Evolutionary conservation across 2,329 filamentous ascomycete genomes (phyloP).

Genomic region (Elsinoe perseae): DNA sequence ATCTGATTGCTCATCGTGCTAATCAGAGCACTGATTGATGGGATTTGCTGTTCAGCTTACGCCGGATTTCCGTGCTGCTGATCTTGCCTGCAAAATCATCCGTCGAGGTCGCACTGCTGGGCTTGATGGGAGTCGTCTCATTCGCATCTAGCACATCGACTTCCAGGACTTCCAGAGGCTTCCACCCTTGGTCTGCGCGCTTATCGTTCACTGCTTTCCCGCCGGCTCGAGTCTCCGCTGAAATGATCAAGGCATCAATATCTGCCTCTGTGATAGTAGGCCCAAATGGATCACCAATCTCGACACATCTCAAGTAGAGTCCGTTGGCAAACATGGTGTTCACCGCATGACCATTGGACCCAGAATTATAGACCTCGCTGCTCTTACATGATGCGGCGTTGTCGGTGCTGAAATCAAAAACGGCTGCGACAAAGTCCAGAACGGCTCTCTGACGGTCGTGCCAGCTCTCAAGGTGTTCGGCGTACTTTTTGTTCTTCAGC

Average conservation of each 20-base stretch:
- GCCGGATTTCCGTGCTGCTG: slow-evolving; percentile 74
- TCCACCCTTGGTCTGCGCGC: slow-evolving; percentile 68
- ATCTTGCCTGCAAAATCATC: slow-evolving; percentile 74
- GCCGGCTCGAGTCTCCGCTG: slow-evolving; percentile 76
- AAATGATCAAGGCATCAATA: slow-evolving; percentile 76
- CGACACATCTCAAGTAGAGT: slow-evolving; percentile 67
- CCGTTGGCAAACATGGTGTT: slow-evolving; percentile 52
- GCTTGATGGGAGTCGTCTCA: slow-evolving; percentile 30
- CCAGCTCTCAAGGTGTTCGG: slow-evolving; percentile 75
- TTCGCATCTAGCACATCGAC: slow-evolving; percentile 75
- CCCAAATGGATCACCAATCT: slow-evolving; percentile 81
- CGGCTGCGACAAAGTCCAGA: slow-evolving; percentile 59
- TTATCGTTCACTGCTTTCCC: slow-evolving; percentile 82
- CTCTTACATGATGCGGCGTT: slow-evolving; percentile 16
- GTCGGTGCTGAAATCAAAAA: slow-evolving; percentile 50
- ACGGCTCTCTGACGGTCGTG: slow-evolving; percentile 60
- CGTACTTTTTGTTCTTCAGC: slow-evolving; percentile 81
- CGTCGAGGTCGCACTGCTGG: slow-evolving; percentile 27
- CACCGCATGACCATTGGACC: slow-evolving; percentile 47
- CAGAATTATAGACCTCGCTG: slow-evolving; percentile 35
- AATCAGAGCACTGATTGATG: neutral
- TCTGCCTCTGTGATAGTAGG: slow-evolving; percentile 77
- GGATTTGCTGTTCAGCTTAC: slow-evolving; percentile 25
- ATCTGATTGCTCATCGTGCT: neutral
- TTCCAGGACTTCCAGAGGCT: slow-evolving; percentile 68